Percentiles rank a stretch among this genome's conserved stretches.
Conservation (phyloP, 129 eudicot species). For the Oenanthe sinensis region DNA sequence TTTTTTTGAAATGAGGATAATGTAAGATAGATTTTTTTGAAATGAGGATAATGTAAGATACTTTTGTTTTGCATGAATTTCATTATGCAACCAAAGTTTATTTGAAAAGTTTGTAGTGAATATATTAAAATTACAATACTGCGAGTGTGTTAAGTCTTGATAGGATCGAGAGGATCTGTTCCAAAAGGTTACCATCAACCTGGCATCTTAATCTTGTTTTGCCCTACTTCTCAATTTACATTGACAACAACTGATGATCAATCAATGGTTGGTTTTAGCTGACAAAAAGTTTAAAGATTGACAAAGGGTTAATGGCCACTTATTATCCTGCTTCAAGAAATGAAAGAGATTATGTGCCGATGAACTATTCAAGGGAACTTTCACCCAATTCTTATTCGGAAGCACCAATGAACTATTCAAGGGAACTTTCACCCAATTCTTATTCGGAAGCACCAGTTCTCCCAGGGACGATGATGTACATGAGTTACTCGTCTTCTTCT, state of each 20-base stretch:
- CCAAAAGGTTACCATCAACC: neutral
- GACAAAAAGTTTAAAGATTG: neutral
- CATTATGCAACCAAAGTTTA: neutral
- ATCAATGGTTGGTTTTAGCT: neutral
- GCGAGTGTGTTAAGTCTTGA: neutral
- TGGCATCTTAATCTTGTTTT: neutral
- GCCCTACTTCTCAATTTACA: neutral
- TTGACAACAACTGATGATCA: neutral
- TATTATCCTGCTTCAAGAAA: slow-evolving; percentile 46
- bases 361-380: slow-evolving; percentile 20
- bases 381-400: slow-evolving; percentile 32
- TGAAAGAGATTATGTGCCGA: slow-evolving; percentile 39
- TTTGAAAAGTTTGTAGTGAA: neutral
- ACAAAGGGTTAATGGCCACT: slow-evolving; percentile 35
- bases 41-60: too few species aligned
- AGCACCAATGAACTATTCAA: slow-evolving; percentile 31
- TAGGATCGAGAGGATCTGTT: neutral
- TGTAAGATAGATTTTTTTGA: too few species aligned
- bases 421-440: slow-evolving; percentile 9
- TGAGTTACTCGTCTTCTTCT: slow-evolving; percentile 42
- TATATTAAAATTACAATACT: neutral
- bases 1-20: too few species aligned
- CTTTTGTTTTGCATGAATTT: neutral
- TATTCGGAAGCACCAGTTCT: slow-evolving; percentile 43
- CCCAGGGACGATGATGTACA: slow-evolving; percentile 47